Conservation (phyloP, 306 rosid species). For the Prunus dulcis region DNA sequence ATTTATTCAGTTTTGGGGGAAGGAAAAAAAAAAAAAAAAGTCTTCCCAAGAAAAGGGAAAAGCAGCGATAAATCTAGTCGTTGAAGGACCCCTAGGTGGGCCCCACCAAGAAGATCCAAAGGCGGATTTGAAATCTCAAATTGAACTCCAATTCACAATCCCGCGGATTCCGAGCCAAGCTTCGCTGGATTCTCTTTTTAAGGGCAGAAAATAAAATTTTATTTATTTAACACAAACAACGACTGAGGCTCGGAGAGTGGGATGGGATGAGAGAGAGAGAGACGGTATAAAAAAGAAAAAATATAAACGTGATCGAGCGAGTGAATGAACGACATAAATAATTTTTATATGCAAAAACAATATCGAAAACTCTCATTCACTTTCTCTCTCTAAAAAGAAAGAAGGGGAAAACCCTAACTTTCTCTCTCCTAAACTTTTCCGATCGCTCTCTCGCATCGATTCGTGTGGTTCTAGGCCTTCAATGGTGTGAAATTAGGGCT, state of each 20-base stretch:
- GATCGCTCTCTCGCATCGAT: constrained; percentile 17
- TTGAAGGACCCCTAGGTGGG: constrained; percentile 28
- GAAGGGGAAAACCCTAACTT: constrained; percentile 48
- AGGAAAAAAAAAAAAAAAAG: neutral
- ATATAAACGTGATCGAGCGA: neutral
- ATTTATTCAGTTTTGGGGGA: neutral
- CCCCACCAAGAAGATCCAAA: constrained; percentile 26
- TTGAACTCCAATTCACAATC: constrained; percentile 53
- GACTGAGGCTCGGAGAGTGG: too few relatives aligned
- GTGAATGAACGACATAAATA: neutral
- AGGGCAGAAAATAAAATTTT: constrained; percentile 25
- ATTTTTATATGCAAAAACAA: constrained; percentile 10
- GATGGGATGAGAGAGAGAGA: too few relatives aligned
- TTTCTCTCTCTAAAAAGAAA: constrained; percentile 12
- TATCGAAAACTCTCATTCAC: constrained; percentile 14
- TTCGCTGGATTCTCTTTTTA: constrained; percentile 32
- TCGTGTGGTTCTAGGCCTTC: constrained; percentile 29
- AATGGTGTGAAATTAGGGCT: constrained; percentile 43
- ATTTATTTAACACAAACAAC: neutral
- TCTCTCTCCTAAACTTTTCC: constrained; percentile 10
- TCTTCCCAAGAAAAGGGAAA: neutral
- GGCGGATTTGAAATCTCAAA: constrained; percentile 46
- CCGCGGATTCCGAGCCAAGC: constrained; percentile 52
- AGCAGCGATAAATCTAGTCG: constrained; percentile 13
- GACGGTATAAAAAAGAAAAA: neutral